Evolutionary conservation across 345 rosid genomes (phyloP), one percentile per base, ranked within the genome.

Genomic region (Linum trigynum): DNA sequence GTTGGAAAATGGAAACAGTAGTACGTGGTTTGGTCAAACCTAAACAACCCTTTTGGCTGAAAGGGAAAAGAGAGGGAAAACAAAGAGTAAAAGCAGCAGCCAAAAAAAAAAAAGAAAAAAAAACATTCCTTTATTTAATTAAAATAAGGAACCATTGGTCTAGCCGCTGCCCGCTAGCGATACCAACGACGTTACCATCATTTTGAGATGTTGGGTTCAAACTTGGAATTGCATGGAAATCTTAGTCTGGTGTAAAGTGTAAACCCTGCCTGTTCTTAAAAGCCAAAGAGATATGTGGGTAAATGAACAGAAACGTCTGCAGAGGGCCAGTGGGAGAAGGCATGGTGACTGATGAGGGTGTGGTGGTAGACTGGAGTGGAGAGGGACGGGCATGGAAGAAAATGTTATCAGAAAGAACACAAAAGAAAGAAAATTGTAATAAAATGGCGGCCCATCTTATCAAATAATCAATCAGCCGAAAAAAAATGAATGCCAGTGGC

Each of bases 361-460:
- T 64, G 67, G 72, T 64, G 51, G 70, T 58, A 72, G 75, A 82
- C 76, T 77, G 62, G 64, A 70, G 79, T 82, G 71, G 74, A 43
- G 32, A 1, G 32, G 1, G 32, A 23, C 32, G 68, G 3, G 39
- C 43, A 23, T 23, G 32, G 17, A 68, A 67, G 79, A 42, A 66
- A 65, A 69, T 53, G 62, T 38, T 51, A 62, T 67, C 67, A 48
- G 65, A 61, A 38, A 66, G 43, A 69, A 66, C 38, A 39, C 15
- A 38, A 32, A 62, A 61, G 51, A 39, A 61, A 68, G 79, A 77
- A 76, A 69, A 74, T 71, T 23, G 32, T 78, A 84, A 77, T 86
- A 85, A 86, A 86, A 91, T 82, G 96, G 96, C 97, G 96, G 96
- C 97, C 84, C 69, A 56, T 50, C 77, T 69, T 75, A 73, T 83